phyloP scores from a whole-genome alignment of 768 basidiomycete species.

The Serendipita sp. region DNA sequence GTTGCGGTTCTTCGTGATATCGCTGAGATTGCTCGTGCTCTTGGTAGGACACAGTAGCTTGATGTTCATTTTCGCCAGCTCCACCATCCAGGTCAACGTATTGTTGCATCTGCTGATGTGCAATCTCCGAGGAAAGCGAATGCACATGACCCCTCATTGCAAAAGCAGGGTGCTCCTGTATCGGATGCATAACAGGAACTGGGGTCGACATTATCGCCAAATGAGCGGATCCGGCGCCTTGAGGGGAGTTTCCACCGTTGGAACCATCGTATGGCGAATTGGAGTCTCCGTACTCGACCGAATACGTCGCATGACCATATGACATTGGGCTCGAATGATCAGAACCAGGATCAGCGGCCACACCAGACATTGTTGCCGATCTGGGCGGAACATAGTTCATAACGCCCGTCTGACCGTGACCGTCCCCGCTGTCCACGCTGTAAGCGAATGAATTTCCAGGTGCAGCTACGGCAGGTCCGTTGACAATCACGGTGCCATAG shows the following conservation, averaged over 20 bases:
- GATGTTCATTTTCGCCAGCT: background rate
- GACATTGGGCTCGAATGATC: conserved; percentile 2
- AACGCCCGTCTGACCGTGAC: background rate
- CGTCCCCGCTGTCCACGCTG: background rate
- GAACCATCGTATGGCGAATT: background rate
- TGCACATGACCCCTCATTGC: background rate
- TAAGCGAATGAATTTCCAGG: background rate
- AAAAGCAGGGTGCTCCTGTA: background rate
- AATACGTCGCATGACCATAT: background rate
- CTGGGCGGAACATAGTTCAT: background rate
- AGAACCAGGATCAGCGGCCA: background rate
- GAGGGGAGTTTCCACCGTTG: background rate
- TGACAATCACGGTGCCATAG: conserved; percentile 1
- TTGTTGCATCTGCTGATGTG: conserved; percentile 1
- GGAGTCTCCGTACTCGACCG: background rate
- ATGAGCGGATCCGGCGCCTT: background rate
- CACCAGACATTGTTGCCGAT: background rate
- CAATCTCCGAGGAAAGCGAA: conserved; percentile 2
- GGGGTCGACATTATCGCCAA: background rate
- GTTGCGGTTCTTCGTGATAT: background rate
- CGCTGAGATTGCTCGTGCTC: background rate
- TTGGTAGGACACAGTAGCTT: background rate
- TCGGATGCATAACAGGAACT: background rate
- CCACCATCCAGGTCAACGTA: conserved; percentile 1
- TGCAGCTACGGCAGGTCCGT: background rate